phyloP scores from a whole-genome alignment of 139 green algal genomes.

The Ettlia oleoabundans region DNA sequence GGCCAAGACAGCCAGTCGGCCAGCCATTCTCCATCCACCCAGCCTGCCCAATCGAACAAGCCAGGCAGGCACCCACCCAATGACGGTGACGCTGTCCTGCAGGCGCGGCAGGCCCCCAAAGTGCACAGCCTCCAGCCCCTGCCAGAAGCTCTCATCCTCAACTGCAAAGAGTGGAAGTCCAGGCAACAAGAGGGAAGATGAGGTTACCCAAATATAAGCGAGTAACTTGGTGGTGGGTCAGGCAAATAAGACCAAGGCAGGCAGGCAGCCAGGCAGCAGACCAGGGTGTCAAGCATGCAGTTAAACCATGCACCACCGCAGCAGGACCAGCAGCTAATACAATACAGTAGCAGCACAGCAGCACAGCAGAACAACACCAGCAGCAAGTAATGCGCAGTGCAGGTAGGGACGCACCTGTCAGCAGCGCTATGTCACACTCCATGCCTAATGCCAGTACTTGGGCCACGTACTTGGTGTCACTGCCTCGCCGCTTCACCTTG shows the following conservation, averaged over 20 bases:
- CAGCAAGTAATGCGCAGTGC: no score
- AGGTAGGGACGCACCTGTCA: constrained; percentile 39
- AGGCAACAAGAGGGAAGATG: not conserved
- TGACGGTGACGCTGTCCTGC: constrained; percentile 44
- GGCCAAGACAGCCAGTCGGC: no score
- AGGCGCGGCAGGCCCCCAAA: constrained; percentile 74
- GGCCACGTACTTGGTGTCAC: constrained; percentile 84
- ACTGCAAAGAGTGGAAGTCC: constrained; percentile 47
- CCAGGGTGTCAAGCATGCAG: no score
- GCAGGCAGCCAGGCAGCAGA: no score
- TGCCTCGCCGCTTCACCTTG: constrained; percentile 81
- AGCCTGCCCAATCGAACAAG: no score
- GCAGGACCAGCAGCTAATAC: no score
- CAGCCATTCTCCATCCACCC: no score
- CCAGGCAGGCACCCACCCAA: constrained; percentile 53
- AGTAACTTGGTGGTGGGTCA: no score
- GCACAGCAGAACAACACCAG: no score
- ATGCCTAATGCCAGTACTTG: constrained; percentile 81
- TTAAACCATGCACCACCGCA: no score
- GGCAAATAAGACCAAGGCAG: no score
- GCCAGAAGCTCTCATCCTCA: constrained; percentile 83
- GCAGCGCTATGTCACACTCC: constrained; percentile 90
- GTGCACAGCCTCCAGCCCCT: constrained; percentile 60
- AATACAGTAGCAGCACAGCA: no score
- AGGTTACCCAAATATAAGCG: not conserved